A percentile compares a stretch with the other conserved stretches of the same genome.
These are phyloP conservation scores for Fusarium sp. DNA, from an alignment of 2,329 filamentous ascomycete species.

Conservation along the genomic window DNA sequence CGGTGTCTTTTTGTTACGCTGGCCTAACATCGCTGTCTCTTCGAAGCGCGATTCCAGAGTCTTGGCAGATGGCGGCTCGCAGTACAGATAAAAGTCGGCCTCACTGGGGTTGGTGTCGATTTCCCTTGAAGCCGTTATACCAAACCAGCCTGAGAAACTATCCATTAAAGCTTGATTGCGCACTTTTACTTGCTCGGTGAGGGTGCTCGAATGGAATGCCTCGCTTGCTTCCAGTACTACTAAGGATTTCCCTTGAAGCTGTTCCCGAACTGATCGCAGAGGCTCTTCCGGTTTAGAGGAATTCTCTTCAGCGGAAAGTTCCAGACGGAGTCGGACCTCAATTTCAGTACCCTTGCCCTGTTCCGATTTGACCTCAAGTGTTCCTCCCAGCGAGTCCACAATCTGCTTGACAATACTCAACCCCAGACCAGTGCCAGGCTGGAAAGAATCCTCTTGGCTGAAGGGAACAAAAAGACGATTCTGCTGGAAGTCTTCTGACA, in stretches of 20 bases:
- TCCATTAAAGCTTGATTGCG: conserved; percentile 50
- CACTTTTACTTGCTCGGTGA: conserved; percentile 37
- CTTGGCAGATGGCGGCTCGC: conserved; percentile 44
- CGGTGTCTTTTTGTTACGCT: conserved; percentile 29
- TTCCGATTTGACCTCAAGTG: conserved; percentile 68
- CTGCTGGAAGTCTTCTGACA: conserved; percentile 71
- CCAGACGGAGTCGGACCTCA: conserved; percentile 61
- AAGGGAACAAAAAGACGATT: conserved; percentile 73
- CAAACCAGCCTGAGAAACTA: conserved; percentile 53
- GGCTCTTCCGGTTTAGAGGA: conserved; percentile 30
- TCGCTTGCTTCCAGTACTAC: conserved; percentile 38
- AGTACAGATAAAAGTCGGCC: conserved; percentile 48
- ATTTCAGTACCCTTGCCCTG: conserved; percentile 68
- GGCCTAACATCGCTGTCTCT: background rate
- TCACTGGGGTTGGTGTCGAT: conserved; percentile 1
- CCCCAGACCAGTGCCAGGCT: conserved; percentile 72
- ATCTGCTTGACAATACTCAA: conserved; percentile 73
- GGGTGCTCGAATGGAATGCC: background rate
- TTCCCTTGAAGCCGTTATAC: conserved; percentile 48
- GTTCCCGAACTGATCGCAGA: conserved; percentile 14
- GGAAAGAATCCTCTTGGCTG: conserved; percentile 71
- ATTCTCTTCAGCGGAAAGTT: conserved; percentile 18
- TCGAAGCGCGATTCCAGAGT: conserved; percentile 33
- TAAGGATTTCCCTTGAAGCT: conserved; percentile 36
- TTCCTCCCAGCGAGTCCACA: conserved; percentile 70